Evolutionary conservation across 768 basidiomycete genomes (phyloP).

Genomic region (Pleurotus djamor): DNA sequence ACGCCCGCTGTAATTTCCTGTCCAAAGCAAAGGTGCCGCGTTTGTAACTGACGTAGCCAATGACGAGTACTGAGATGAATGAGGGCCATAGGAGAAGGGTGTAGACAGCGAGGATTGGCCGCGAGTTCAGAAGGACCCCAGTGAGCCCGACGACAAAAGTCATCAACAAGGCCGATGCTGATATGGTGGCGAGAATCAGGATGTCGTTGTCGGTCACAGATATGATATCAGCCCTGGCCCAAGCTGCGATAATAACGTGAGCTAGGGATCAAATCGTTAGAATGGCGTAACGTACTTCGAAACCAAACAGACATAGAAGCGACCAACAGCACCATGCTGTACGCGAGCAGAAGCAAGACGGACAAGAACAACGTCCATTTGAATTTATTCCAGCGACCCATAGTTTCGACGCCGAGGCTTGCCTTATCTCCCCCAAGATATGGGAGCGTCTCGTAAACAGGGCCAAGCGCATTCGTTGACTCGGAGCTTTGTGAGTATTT

Average conservation of each 20-base stretch:
- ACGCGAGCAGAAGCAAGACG: slow-evolving; percentile 49
- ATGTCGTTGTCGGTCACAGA: slow-evolving; percentile 57
- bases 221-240: slow-evolving; percentile 62
- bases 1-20: slow-evolving; percentile 63
- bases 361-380: slow-evolving; percentile 65
- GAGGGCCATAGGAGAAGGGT: slow-evolving; percentile 66
- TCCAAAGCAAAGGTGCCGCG: slow-evolving; percentile 59
- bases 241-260: slow-evolving; percentile 29
- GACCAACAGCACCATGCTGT: slow-evolving; percentile 48
- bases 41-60: slow-evolving; percentile 68
- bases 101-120: slow-evolving; percentile 67
- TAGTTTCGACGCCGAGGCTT: slow-evolving; percentile 33
- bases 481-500: neutral
- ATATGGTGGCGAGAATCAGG: slow-evolving; percentile 53
- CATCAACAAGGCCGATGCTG: slow-evolving; percentile 54
- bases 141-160: slow-evolving; percentile 58
- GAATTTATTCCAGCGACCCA: slow-evolving; percentile 54
- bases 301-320: slow-evolving; percentile 61
- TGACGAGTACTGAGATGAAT: slow-evolving; percentile 50
- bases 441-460: neutral
- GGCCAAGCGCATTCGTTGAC: neutral
- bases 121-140: slow-evolving; percentile 63
- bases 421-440: slow-evolving; percentile 30
- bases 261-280: neutral
- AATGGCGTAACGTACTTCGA: slow-evolving; percentile 34